A percentile compares a stretch with the other conserved stretches of the same genome.
These are phyloP conservation scores for Senna tora DNA, from an alignment of 306 rosid genomes.

Conservation along the genomic window DNA sequence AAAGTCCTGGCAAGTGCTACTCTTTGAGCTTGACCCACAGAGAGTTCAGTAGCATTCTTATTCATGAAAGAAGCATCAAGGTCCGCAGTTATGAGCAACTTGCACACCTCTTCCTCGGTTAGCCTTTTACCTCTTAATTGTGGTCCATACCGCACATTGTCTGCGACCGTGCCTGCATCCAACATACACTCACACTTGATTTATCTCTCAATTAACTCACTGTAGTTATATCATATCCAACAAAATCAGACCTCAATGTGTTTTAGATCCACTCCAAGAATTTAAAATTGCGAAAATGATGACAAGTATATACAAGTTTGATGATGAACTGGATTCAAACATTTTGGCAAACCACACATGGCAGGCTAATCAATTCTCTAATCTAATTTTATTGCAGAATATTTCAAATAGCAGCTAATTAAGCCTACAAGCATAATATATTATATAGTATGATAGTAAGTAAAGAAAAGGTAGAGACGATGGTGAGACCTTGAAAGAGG, in stretches of 20 bases:
- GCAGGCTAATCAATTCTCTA: background rate
- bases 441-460: no score
- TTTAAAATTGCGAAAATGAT: background rate
- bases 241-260: background rate
- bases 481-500: slow-evolving; percentile 70
- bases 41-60: slow-evolving; percentile 68
- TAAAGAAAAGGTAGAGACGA: no score
- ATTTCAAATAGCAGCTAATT: background rate
- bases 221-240: background rate
- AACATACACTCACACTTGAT: slow-evolving; percentile 1
- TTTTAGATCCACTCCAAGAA: background rate
- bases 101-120: slow-evolving; percentile 64
- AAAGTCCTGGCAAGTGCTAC: slow-evolving; percentile 95
- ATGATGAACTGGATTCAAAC: background rate
- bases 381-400: background rate
- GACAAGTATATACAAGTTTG: background rate
- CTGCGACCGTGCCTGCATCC: slow-evolving; percentile 77
- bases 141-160: slow-evolving; percentile 85
- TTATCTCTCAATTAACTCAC: background rate
- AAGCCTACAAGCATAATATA: background rate
- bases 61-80: slow-evolving; percentile 67
- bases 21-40: slow-evolving; percentile 95
- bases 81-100: slow-evolving; percentile 75
- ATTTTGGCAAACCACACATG: background rate
- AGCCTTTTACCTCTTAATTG: slow-evolving; percentile 66